phyloP scores from a whole-genome alignment of 306 rosid genomes.

The Malus fusca region DNA sequence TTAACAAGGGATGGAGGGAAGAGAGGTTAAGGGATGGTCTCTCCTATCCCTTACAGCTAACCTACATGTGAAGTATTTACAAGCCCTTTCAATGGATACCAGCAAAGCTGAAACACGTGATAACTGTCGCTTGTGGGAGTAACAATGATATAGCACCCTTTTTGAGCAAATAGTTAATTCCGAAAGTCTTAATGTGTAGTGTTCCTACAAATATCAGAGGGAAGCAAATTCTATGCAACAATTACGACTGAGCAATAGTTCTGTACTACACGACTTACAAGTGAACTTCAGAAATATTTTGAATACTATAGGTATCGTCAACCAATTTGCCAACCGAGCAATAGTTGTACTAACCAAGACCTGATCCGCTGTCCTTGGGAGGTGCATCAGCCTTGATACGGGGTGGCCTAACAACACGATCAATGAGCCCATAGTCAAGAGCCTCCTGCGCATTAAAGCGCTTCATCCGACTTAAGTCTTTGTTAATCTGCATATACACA shows the following conservation, averaged over 20 bases:
- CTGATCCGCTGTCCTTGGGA: slow-evolving; percentile 55
- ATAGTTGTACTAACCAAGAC: slow-evolving; percentile 58
- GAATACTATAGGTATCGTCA: slow-evolving; percentile 6
- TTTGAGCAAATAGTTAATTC: background rate
- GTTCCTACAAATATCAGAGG: background rate
- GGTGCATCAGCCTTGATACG: slow-evolving; percentile 79
- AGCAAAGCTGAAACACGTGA: background rate
- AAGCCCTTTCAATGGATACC: background rate
- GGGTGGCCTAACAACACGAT: slow-evolving; percentile 69
- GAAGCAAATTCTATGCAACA: slow-evolving; percentile 12
- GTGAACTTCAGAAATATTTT: slow-evolving; percentile 5
- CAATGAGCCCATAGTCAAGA: slow-evolving; percentile 88
- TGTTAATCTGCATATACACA: slow-evolving; percentile 44
- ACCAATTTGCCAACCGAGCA: slow-evolving; percentile 9
- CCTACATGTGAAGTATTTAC: background rate
- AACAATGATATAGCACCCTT: background rate
- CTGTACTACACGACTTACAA: slow-evolving; percentile 19
- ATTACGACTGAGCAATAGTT: slow-evolving; percentile 12
- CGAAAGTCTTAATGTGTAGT: background rate
- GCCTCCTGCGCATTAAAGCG: slow-evolving; percentile 72
- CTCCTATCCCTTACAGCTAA: background rate
- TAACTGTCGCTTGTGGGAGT: background rate
- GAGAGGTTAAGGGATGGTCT: slow-evolving; percentile 18
- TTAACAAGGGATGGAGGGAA: slow-evolving; percentile 28
- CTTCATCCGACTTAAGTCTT: slow-evolving; percentile 65